Evolutionary conservation across 2,329 filamentous ascomycete species (phyloP).

Genomic region (Seiridium cupressi): DNA sequence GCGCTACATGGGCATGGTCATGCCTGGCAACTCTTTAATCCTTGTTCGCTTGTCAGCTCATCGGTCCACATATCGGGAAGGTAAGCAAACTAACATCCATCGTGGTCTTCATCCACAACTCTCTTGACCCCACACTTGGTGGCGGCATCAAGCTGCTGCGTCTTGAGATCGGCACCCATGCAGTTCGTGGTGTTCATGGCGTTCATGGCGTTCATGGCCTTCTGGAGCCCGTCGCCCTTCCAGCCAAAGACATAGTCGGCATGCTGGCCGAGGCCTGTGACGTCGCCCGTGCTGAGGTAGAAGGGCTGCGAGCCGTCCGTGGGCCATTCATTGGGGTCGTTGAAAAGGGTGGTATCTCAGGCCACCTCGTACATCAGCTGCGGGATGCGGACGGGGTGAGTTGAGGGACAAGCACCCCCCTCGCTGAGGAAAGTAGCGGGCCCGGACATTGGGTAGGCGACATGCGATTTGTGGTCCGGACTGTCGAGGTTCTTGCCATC

Average conservation of each 20-base stretch:
- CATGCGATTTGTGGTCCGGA: constrained; percentile 46
- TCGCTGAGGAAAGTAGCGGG: constrained; percentile 25
- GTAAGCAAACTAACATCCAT: not conserved
- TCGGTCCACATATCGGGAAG: not conserved
- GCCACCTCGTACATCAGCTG: constrained; percentile 62
- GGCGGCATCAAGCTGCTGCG: constrained; percentile 25
- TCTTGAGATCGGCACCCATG: constrained; percentile 26
- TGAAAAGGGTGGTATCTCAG: constrained; percentile 38
- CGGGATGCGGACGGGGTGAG: constrained; percentile 52
- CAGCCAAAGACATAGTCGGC: constrained; percentile 38
- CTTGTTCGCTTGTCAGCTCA: not conserved
- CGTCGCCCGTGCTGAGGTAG: constrained; percentile 26
- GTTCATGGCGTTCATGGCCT: constrained; percentile 25
- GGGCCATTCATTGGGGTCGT: constrained; percentile 24
- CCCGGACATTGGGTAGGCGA: constrained; percentile 42
- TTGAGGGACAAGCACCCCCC: constrained; percentile 42
- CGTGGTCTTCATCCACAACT: not conserved
- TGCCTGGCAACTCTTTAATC: not conserved
- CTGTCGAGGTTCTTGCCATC: constrained; percentile 48
- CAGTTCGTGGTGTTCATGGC: constrained; percentile 30
- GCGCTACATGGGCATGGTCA: not conserved
- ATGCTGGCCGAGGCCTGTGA: constrained; percentile 34
- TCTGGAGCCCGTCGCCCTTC: constrained; percentile 34
- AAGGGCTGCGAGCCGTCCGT: constrained; percentile 29
- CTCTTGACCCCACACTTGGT: constrained; percentile 24